These are phyloP conservation scores for Penicillium crustosum DNA, from an alignment of 2,329 filamentous ascomycete species.

Conservation along the genomic window DNA sequence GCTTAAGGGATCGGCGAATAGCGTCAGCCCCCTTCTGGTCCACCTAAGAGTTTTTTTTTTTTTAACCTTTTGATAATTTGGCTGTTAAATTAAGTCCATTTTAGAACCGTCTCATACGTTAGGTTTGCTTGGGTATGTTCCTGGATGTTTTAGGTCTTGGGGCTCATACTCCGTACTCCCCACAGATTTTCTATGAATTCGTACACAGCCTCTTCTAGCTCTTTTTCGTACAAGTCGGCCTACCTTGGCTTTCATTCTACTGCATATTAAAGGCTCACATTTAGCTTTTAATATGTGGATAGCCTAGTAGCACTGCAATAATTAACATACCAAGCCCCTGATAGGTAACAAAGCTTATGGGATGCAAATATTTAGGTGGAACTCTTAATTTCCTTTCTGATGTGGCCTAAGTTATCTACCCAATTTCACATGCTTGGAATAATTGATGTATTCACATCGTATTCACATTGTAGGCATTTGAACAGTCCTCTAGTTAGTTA, in stretches of 20 bases:
- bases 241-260: background rate
- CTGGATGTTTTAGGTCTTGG: background rate
- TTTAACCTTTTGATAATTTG: background rate
- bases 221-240: background rate
- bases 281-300: background rate
- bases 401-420: too few species aligned
- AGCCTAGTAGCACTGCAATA: background rate
- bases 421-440: background rate
- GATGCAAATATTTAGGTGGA: background rate
- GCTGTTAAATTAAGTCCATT: background rate
- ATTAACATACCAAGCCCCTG: constrained; percentile 6
- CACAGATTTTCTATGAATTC: background rate
- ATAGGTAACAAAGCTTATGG: background rate
- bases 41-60: constrained; percentile 4
- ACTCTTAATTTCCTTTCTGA: background rate
- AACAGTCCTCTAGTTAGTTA: background rate
- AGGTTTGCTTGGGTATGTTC: background rate
- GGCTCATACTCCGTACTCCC: background rate
- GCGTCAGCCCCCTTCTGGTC: constrained; percentile 55
- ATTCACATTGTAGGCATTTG: background rate
- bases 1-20: constrained; percentile 40
- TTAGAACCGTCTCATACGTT: background rate
- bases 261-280: background rate
- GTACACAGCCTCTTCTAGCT: background rate
- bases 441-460: background rate